Base-by-base conservation (phyloP, 1,139 yeast genomes). In the Lodderomyces elongisporus region DNA sequence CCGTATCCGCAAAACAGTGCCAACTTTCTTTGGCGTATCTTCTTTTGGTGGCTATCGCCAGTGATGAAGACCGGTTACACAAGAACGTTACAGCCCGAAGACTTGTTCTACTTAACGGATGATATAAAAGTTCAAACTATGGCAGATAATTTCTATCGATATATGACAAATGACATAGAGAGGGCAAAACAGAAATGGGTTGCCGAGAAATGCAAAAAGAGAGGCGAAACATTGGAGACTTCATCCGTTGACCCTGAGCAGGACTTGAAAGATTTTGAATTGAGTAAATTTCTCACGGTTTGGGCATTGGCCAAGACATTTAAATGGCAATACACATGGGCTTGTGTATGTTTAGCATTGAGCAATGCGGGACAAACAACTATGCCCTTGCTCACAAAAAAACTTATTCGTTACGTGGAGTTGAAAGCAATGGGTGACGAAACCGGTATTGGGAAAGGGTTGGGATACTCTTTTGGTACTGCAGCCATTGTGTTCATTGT, bases 231-330 rank as follows among this genome's bases (percentile, higher is more conserved):
- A 2, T 25, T 34, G 3, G 57, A 49, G 27, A 34, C 45, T 4
- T 43, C 56, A 5, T 35, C 54, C 4, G 46, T 48, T n/a, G 48
- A 39, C 28, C 32, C 44, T 4, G 49, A 54, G 14, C 42, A 35
- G 2, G 62, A 64, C 45, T 34, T 49, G 34, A 29, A 49, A 33
- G 54, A 52, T 39, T 51, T 49, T 38, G 29, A 38, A 32, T 31
- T 48, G 34, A 48, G 54, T 28, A 52, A 48, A 35, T 41, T 37
- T 13, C 36, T 48, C 5, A 41, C 48, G 9, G 41, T 52, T 17
- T 40, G 50, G 40, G 70, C 85, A 0, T 50, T 81, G 10, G 68
- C 75, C 33, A 66, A 65, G 39, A 79, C 89, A 4, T 81, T 78
- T 51, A 69, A 63, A 40, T 54, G 58, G 49, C 74, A 74, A 36